Evolutionary conservation across 768 basidiomycete genomes (phyloP), one percentile per base, ranked within the genome.

Genomic region (Trametes cubensis): DNA sequence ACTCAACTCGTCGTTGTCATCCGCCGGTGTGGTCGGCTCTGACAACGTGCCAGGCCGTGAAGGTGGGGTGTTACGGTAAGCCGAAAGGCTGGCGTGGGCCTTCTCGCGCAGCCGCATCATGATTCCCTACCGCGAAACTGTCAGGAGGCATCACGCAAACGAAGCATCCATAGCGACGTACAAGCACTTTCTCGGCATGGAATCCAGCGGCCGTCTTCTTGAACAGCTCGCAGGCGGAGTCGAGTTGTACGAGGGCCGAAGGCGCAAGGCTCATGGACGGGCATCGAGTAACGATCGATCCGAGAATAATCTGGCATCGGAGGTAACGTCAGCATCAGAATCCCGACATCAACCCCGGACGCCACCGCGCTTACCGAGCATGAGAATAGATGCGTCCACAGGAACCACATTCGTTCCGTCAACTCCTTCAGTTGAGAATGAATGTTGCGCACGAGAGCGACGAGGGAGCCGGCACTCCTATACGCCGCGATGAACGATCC

Each of bases 401-500:
- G 73, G 72, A 89, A 89, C 85, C 86, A 88, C 84, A 86, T 84
- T 39, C 88, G 78, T 66, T 88, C 86, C 20, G 85, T 86, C 60
- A 89, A 73, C 53, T 75, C 78, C 52, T 87, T 87, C 61, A 88
- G 82, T 68, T 87, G 86, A 55, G 85, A 85, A 68, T 83, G 86
- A 54, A 88, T 75, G 67, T 85, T 87, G 61, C 85, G 82, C 23
- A 87, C 82, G 65, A 88, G 75, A n/a, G 85, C 87, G 21, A 89
- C 83, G 64, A 87, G 86, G 18, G 86, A 81, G 56, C 85, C 86
- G 17, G 88, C 87, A 63, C 85, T 85, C 8, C 77, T 78, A 70
- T 89, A 87, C 3, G 86, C 87, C 1, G 87, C 86, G 51, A 90
- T 75, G 23, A 89, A 87, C 4, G 87, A 89, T 39, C 80, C 83